Evolutionary conservation across 371 early-diverging fungal species (phyloP).

Genomic region (Batkoa obscura): DNA sequence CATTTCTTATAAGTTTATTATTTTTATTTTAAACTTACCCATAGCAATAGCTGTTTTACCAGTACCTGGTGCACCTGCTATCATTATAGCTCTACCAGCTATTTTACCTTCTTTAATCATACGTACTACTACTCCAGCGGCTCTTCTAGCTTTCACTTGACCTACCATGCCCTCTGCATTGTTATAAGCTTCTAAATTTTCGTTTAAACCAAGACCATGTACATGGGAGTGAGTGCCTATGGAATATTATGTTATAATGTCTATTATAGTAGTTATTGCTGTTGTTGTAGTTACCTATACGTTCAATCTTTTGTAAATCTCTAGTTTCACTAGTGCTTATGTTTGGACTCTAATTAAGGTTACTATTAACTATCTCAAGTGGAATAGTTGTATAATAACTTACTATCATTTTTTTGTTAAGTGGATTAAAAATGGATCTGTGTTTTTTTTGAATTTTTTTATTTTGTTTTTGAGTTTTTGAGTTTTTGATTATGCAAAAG

Average conservation of each 20-base stretch:
- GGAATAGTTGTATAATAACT: too few species aligned
- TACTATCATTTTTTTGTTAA: too few species aligned
- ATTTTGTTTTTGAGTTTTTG: too few species aligned
- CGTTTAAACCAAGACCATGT: slow-evolving; percentile 73
- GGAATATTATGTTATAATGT: not conserved
- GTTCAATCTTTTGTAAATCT: slow-evolving; percentile 41
- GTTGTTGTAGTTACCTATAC: slow-evolving; percentile 25
- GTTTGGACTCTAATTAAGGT: too few species aligned
- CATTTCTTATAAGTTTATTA: too few species aligned
- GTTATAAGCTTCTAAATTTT: slow-evolving; percentile 66
- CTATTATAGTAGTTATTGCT: not conserved
- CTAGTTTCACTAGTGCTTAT: slow-evolving; percentile 13
- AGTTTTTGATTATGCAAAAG: too few species aligned
- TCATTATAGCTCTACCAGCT: slow-evolving; percentile 89
- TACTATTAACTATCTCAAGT: too few species aligned
- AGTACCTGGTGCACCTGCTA: slow-evolving; percentile 97
- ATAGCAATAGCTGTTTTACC: slow-evolving; percentile 93
- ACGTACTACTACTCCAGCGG: slow-evolving; percentile 85
- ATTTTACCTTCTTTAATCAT: slow-evolving; percentile 91
- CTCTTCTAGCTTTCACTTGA: slow-evolving; percentile 84
- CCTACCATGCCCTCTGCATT: slow-evolving; percentile 97
- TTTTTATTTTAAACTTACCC: slow-evolving; percentile 20
- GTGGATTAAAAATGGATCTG: too few species aligned
- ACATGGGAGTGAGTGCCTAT: slow-evolving; percentile 95
- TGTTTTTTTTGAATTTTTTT: too few species aligned